Base-by-base conservation (phyloP, 2,329 filamentous ascomycete species). In the Torrubiellomyces zombiae region DNA sequence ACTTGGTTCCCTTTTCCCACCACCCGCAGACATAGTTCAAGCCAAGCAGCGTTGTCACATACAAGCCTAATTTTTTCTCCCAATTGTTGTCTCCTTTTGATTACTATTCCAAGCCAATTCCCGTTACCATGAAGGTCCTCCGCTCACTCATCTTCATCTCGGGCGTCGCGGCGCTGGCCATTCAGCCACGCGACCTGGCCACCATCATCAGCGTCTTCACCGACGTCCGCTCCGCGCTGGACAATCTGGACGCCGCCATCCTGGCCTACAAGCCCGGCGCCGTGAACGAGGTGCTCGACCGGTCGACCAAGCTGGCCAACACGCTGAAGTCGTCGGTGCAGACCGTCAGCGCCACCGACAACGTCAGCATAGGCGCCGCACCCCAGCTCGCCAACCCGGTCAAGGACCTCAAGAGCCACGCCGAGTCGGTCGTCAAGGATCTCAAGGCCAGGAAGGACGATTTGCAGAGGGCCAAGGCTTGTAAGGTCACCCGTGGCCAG, bases 71-170 rank as follows among this genome's bases (percentile, higher is more conserved):
- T n/a, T n/a, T n/a, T n/a, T n/a, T n/a, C n/a, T n/a, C n/a, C n/a
- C n/a, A n/a, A n/a, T 14, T 14, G 19, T 11, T 25, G 6, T 14
- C 23, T n/a, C 9, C 19, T 6, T 16, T 12, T 11, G n/a, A 10
- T 12, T 18, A 3, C 9, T 25, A 15, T 12, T n/a, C 5, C 13
- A 4, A 21, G 6, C 16, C n/a, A n/a, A 14, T n/a, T 10, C 6
- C 16, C 10, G 13, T 12, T n/a, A 17, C 10, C 20, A 30, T 30
- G 28, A 30, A 25, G 25, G 10, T 24, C 15, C 20, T 12, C 10
- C 15, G 11, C 10, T 30, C 25, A 18, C 25, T 25, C 9, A 27
- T 16, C 16, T 31, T 23, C 27, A 5, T 24, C 11, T 18, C 29
- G 1, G 21, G 21, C 24, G 14, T 11, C 17, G 14, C 4, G 9